phyloP scores from a whole-genome alignment of 2,329 filamentous ascomycete genomes.

The Paramyrothecium roridum region DNA sequence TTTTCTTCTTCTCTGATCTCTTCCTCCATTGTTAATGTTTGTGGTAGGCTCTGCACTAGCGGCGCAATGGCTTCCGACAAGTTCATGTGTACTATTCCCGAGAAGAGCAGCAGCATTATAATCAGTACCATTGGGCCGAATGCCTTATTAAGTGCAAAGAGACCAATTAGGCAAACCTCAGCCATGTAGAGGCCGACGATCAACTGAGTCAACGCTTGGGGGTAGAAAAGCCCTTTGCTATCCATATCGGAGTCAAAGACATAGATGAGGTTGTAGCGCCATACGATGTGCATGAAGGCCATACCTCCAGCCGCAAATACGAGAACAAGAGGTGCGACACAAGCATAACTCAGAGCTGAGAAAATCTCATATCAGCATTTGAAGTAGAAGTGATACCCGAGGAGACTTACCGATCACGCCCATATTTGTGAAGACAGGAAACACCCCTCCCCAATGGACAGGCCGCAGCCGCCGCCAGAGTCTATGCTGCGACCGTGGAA shows the following conservation, averaged over 20 bases:
- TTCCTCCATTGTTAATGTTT: constrained; percentile 60
- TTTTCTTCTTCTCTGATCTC: constrained; percentile 41
- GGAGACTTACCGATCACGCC: constrained; percentile 66
- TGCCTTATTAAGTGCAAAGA: constrained; percentile 70
- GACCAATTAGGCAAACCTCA: constrained; percentile 77
- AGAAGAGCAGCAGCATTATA: constrained; percentile 73
- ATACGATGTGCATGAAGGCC: constrained; percentile 79
- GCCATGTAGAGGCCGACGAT: constrained; percentile 81
- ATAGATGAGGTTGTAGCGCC: constrained; percentile 87
- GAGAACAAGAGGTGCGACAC: constrained; percentile 81
- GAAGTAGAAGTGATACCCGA: not conserved
- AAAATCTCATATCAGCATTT: not conserved
- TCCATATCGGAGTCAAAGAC: constrained; percentile 80
- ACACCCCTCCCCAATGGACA: constrained; percentile 79
- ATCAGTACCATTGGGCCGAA: constrained; percentile 72
- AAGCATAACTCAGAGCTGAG: constrained; percentile 76
- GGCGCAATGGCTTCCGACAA: constrained; percentile 73
- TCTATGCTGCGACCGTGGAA: constrained; percentile 74
- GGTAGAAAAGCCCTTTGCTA: constrained; percentile 84
- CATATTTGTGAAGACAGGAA: constrained; percentile 79
- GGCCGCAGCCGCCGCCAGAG: constrained; percentile 73
- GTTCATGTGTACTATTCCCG: constrained; percentile 70
- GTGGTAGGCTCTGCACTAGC: constrained; percentile 74
- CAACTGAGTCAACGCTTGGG: constrained; percentile 82
- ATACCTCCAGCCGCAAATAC: constrained; percentile 79